Conservation (phyloP, 2,329 filamentous ascomycete species). For the Sclerotinia spermophila region DNA sequence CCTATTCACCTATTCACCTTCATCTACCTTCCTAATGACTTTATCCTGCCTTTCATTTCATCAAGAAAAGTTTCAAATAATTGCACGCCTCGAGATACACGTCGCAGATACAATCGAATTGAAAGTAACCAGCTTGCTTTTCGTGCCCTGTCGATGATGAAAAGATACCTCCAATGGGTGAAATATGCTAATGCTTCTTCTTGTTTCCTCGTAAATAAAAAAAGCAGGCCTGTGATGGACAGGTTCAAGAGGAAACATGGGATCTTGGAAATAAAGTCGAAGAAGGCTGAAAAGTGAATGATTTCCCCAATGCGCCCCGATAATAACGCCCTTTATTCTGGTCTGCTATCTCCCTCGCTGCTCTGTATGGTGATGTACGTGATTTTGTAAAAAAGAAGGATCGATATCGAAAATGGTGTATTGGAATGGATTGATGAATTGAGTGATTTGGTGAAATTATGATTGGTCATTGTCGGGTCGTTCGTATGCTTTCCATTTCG, state of each 20-base stretch:
- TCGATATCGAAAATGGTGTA: slow-evolving; percentile 12
- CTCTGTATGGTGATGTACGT: slow-evolving; percentile 10
- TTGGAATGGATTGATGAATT: slow-evolving; percentile 12
- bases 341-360: neutral
- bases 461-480: slow-evolving; percentile 18
- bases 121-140: slow-evolving; percentile 11
- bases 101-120: slow-evolving; percentile 13
- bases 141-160: slow-evolving; percentile 5
- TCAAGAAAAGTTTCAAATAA: slow-evolving; percentile 13
- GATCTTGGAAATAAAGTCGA: neutral
- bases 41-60: slow-evolving; percentile 18
- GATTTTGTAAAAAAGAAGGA: neutral
- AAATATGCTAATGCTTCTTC: slow-evolving; percentile 19
- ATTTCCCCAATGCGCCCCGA: slow-evolving; percentile 9
- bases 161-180: slow-evolving; percentile 13
- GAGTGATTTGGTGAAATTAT: slow-evolving; percentile 17
- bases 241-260: neutral
- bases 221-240: neutral
- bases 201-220: neutral
- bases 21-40: slow-evolving; percentile 14
- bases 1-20: slow-evolving; percentile 19
- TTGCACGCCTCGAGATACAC: slow-evolving; percentile 9
- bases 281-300: slow-evolving; percentile 12
- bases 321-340: slow-evolving; percentile 15
- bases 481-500: slow-evolving; percentile 21